Conservation (phyloP, 495 filamentous ascomycete genomes). For the Hypoxylon intermedium region DNA sequence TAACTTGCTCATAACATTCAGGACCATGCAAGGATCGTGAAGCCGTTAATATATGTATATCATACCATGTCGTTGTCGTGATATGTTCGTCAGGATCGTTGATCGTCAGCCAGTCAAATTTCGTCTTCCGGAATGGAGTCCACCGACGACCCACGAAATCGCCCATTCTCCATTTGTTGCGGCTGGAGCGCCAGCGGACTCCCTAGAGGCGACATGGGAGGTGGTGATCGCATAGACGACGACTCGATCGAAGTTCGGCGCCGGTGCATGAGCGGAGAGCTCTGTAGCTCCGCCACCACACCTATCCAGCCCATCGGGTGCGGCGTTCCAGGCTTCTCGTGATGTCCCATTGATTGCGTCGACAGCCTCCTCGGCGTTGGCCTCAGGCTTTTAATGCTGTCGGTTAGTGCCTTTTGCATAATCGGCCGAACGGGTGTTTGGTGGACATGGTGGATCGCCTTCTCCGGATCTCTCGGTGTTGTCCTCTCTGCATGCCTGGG, state of each 20-base stretch:
- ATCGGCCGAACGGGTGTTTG: constrained; percentile 43
- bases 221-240: constrained; percentile 49
- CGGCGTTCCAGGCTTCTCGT: constrained; percentile 44
- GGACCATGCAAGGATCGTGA: constrained; percentile 20
- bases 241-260: constrained; percentile 61
- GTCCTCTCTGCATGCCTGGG: constrained; percentile 35
- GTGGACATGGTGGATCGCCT: constrained; percentile 20
- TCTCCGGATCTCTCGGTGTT: constrained; percentile 46
- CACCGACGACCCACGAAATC: constrained; percentile 19
- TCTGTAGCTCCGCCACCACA: constrained; percentile 61
- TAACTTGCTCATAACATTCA: constrained; percentile 32
- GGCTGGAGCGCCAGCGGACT: constrained; percentile 30
- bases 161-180: constrained; percentile 21
- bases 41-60: constrained; percentile 7
- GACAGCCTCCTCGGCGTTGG: constrained; percentile 52
- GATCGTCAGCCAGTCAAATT: constrained; percentile 21
- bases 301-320: constrained; percentile 59
- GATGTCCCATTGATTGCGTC: constrained; percentile 53
- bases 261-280: constrained; percentile 56
- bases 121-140: constrained; percentile 26
- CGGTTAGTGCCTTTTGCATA: constrained; percentile 46
- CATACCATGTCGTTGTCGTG: constrained; percentile 10
- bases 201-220: constrained; percentile 33
- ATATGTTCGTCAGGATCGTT: constrained; percentile 19
- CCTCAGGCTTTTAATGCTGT: constrained; percentile 49